Evolutionary conservation across 2,329 filamentous ascomycete species (phyloP), one percentile per base, ranked within the genome.

Genomic region (Gliomastix tumulicola): DNA sequence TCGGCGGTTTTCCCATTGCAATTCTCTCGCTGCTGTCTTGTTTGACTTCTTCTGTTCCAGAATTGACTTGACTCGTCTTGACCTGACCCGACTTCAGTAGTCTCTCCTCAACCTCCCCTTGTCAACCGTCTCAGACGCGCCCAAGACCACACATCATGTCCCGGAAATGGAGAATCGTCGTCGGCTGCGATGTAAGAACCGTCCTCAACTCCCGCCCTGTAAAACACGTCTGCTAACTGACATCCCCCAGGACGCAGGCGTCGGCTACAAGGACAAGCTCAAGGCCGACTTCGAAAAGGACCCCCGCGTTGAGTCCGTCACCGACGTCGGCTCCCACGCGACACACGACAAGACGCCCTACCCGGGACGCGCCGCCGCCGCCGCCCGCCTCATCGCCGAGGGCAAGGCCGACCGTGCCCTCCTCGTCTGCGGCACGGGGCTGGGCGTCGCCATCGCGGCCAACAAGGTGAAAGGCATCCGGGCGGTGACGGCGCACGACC

Each of bases 401-500:
- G 81, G 80, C 30, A 69, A 78, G 50, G 82, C 76, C 36, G 87
- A 94, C 61, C 81, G 87, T 36, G 87, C 85, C 0, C 69, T 94
- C 25, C 65, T 88, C 30, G 86, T 94, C 65, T 94, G 87, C 63
- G 87, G 88, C 3, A 94, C 88, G 0, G 88, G 88, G 0, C 73
- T 94, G 7, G 88, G 88, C 16, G 88, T 94, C 7, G 87, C 88
- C 49, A 94, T 94, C 55, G 67, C 77, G n/a, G 88, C 88, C 46
- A 94, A 94, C 71, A 94, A 94, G 60, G 79, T 94, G 45, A 82
- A 79, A 39, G 87, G 87, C 6, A 78, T 94, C 42, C 71, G 87
- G 18, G 88, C 88, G n/a, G 88, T 94, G 15, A 94, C 87, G 6
- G 88, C 88, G 2, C 88, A 94, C 57, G 88, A 94, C 56, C 82